phyloP scores from a whole-genome alignment of 1,139 yeast genomes.

The Magnusiomyces ingens region DNA sequence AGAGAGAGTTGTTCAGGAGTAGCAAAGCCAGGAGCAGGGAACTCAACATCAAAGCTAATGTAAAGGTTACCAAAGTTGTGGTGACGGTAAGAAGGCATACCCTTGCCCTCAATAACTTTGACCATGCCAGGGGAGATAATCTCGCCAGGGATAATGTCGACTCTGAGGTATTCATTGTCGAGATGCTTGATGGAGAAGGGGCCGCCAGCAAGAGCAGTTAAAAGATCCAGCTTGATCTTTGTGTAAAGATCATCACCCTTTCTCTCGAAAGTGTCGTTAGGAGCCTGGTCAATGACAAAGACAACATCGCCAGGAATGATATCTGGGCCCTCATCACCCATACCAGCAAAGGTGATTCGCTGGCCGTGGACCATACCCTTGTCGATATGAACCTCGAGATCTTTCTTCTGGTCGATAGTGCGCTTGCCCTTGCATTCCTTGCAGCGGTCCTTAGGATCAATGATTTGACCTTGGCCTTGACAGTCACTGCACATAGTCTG shows the following conservation, averaged over 20 bases:
- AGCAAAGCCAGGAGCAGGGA: conserved; percentile 40
- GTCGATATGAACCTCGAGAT: conserved; percentile 87
- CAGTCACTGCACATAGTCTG: conserved; percentile 93
- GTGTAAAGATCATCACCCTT: conserved; percentile 83
- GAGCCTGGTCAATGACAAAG: conserved; percentile 66
- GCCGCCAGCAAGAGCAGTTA: conserved; percentile 97
- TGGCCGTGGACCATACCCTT: conserved; percentile 98
- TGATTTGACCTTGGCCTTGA: conserved; percentile 86
- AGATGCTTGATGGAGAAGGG: conserved; percentile 76
- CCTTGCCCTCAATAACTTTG: conserved; percentile 84
- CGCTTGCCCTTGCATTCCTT: conserved; percentile 83
- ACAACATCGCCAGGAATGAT: conserved; percentile 95
- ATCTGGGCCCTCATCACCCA: conserved; percentile 97
- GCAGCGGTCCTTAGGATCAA: conserved; percentile 87
- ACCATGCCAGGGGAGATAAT: conserved; percentile 78
- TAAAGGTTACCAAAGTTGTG: conserved; percentile 45
- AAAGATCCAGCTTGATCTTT: conserved; percentile 81
- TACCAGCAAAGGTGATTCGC: conserved; percentile 84
- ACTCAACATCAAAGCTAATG: conserved; percentile 45
- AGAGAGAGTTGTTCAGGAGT: conserved; percentile 34
- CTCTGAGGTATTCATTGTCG: conserved; percentile 75
- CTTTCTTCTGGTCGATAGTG: conserved; percentile 80
- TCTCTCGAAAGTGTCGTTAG: conserved; percentile 75
- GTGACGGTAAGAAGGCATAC: conserved; percentile 74
- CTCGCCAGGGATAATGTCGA: conserved; percentile 83